Evolutionary conservation across 495 filamentous ascomycete genomes (phyloP).

Genomic region (Halenospora varia): DNA sequence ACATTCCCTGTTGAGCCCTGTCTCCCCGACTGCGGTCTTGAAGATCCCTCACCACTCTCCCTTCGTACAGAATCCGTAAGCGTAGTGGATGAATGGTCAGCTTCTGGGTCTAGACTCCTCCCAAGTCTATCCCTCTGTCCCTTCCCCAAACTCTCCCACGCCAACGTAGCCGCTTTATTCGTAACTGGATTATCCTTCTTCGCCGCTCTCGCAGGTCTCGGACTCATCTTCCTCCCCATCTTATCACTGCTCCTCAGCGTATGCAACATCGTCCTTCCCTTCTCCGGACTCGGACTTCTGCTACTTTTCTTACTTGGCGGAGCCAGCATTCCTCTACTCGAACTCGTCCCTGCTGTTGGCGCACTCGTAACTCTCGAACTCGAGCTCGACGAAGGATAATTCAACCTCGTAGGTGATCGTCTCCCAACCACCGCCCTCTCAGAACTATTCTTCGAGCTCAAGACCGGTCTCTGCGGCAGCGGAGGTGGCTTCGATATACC

Average conservation of each 20-base stretch:
- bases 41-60: slow-evolving; percentile 13
- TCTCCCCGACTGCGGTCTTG: slow-evolving; percentile 1
- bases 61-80: slow-evolving; percentile 18
- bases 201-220: slow-evolving; percentile 39
- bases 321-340: slow-evolving; percentile 20
- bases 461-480: slow-evolving; percentile 55
- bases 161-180: slow-evolving; percentile 82
- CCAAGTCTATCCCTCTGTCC: slow-evolving; percentile 28
- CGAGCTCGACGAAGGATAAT: slow-evolving; percentile 1
- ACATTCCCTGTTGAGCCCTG: slow-evolving; percentile 13
- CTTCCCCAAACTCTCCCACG: slow-evolving; percentile 59
- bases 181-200: slow-evolving; percentile 47
- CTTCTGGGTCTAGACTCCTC: slow-evolving; percentile 31
- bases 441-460: slow-evolving; percentile 47
- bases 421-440: slow-evolving; percentile 36
- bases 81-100: slow-evolving; percentile 12
- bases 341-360: slow-evolving; percentile 26
- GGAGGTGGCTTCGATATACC: slow-evolving; percentile 68
- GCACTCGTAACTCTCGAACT: slow-evolving; percentile 17
- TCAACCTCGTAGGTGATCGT: slow-evolving; percentile 10
- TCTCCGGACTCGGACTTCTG: slow-evolving; percentile 77
- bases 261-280: slow-evolving; percentile 72
- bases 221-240: slow-evolving; percentile 54
- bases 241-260: slow-evolving; percentile 62
- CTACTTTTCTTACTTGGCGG: slow-evolving; percentile 41